These are phyloP conservation scores for Oryza punctata DNA, from an alignment of 176 grass and related monocot species.

Conservation along the genomic window DNA sequence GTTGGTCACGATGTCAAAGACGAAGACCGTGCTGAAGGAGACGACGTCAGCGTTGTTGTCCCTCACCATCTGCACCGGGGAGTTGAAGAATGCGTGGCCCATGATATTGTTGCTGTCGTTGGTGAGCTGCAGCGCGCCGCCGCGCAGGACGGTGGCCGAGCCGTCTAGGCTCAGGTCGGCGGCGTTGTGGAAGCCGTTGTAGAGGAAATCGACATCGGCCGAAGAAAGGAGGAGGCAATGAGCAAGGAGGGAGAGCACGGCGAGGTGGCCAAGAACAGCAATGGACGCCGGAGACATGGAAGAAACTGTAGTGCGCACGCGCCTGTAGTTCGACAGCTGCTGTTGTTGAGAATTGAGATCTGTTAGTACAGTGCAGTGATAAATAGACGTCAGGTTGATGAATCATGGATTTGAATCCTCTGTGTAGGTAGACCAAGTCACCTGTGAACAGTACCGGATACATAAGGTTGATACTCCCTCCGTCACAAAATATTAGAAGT, in stretches of 20 bases:
- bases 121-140: conserved; percentile 48
- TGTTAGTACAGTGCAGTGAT: background rate
- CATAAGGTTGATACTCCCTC: no score
- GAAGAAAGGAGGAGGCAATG: background rate
- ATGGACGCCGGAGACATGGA: background rate
- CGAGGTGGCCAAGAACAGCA: background rate
- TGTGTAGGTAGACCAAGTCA: background rate
- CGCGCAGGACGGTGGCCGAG: conserved; percentile 25
- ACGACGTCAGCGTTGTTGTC: background rate
- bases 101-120: conserved; percentile 13
- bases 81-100: conserved; percentile 49
- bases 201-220: conserved; percentile 34
- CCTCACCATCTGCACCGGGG: conserved; percentile 23
- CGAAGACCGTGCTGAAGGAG: conserved; percentile 50
- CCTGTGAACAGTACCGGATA: no score
- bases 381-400: background rate
- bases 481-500: no score
- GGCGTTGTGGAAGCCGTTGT: conserved; percentile 42
- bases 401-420: background rate
- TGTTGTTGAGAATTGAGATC: background rate
- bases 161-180: conserved; percentile 40
- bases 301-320: background rate
- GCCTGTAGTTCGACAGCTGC: background rate
- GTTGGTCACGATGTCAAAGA: conserved; percentile 42
- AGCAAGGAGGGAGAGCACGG: background rate